Conservation (phyloP, 257 asterid species). For the Solanum neorickii region DNA sequence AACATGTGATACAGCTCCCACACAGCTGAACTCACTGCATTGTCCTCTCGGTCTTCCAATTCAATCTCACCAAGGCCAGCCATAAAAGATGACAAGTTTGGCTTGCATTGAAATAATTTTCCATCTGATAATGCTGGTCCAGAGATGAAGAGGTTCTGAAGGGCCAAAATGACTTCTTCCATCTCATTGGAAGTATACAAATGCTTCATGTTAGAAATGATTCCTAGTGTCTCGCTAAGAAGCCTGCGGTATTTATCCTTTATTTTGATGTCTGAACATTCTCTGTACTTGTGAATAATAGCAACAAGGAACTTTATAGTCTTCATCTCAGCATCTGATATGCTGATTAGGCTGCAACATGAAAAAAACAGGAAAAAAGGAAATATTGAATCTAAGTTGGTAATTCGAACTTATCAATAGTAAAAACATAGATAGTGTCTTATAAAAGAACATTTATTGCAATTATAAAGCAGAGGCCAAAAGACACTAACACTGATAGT, state of each 20-base stretch:
- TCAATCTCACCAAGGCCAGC: slow-evolving; percentile 70
- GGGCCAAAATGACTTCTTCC: slow-evolving; percentile 70
- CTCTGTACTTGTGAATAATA: slow-evolving; percentile 45
- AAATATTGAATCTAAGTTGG: neutral
- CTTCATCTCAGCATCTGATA: slow-evolving; percentile 70
- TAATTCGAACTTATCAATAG: neutral
- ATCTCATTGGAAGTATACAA: slow-evolving; percentile 57
- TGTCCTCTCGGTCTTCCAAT: slow-evolving; percentile 43
- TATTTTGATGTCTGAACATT: slow-evolving; percentile 27
- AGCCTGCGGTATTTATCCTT: slow-evolving; percentile 45
- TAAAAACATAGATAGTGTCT: neutral
- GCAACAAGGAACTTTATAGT: slow-evolving; percentile 56
- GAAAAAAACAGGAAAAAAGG: neutral
- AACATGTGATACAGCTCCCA: slow-evolving; percentile 80
- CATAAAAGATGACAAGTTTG: slow-evolving; percentile 72
- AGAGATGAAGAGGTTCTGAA: slow-evolving; percentile 63
- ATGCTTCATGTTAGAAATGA: slow-evolving; percentile 58
- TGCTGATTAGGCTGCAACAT: slow-evolving; percentile 54
- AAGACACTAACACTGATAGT: neutral
- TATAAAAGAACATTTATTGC: neutral
- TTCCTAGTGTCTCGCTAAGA: slow-evolving; percentile 62
- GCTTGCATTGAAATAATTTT: slow-evolving; percentile 50
- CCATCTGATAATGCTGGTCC: slow-evolving; percentile 29
- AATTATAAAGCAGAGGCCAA: neutral
- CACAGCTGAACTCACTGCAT: slow-evolving; percentile 44